Evolutionary conservation across 1,139 yeast genomes (phyloP).

Genomic region (Pichia sp.): DNA sequence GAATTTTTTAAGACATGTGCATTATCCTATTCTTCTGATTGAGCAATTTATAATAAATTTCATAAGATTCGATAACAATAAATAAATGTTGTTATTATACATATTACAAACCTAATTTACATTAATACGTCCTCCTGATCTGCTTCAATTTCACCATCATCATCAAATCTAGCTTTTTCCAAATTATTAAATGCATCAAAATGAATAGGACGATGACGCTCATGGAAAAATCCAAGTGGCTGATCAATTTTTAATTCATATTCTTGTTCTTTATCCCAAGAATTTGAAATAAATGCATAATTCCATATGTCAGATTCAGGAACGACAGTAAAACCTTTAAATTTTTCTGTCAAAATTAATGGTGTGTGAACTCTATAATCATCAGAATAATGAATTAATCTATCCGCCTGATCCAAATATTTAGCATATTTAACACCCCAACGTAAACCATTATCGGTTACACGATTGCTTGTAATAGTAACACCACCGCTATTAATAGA

Average conservation of each 20-base stretch:
- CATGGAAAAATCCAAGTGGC: constrained; percentile 81
- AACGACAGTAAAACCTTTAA: constrained; percentile 78
- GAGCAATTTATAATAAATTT: too few species aligned
- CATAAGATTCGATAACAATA: too few species aligned
- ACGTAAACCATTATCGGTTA: constrained; percentile 57
- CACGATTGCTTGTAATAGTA: constrained; percentile 59
- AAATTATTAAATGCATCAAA: constrained; percentile 68
- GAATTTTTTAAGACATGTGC: too few species aligned
- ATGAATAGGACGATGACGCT: constrained; percentile 82
- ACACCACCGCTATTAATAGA: constrained; percentile 82
- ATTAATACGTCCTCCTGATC: constrained; percentile 52
- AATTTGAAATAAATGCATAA: constrained; percentile 80
- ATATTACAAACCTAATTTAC: too few species aligned
- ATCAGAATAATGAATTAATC: constrained; percentile 41
- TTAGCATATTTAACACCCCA: constrained; percentile 77
- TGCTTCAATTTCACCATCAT: constrained; percentile 49
- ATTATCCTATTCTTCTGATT: too few species aligned
- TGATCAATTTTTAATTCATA: constrained; percentile 67
- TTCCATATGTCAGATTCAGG: constrained; percentile 90
- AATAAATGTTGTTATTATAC: too few species aligned
- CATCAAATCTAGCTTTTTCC: constrained; percentile 32
- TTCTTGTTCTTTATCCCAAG: constrained; percentile 60
- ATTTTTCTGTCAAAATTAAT: constrained; percentile 65
- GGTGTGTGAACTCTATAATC: constrained; percentile 61
- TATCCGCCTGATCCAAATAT: constrained; percentile 29